Conservation (phyloP, 2,329 filamentous ascomycete genomes). For the Pezicula carpinea region DNA sequence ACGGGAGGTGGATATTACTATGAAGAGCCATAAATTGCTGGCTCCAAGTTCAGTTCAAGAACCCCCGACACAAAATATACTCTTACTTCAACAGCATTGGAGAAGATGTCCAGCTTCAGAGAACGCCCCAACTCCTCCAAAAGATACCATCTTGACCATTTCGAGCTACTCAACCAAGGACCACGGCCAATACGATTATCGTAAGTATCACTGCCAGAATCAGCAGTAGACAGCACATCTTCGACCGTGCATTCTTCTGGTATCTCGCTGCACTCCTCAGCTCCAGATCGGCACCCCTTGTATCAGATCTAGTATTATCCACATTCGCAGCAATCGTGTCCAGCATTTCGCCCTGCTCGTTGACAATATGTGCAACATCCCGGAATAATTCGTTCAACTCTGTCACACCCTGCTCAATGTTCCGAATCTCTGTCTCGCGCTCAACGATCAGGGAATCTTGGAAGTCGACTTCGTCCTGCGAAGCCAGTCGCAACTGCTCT, state of each 20-base stretch:
- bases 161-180: constrained; percentile 54
- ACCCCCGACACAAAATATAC: too few relatives aligned
- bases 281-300: constrained; percentile 79
- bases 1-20: too few relatives aligned
- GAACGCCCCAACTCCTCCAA: background rate
- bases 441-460: constrained; percentile 94
- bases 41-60: too few relatives aligned
- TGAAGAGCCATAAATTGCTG: too few relatives aligned
- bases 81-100: too few relatives aligned
- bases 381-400: constrained; percentile 96
- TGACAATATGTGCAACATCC: constrained; percentile 96
- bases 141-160: background rate
- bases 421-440: constrained; percentile 93
- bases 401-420: constrained; percentile 93
- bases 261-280: constrained; percentile 81
- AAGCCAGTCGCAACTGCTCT: constrained; percentile 74
- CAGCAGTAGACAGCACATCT: constrained; percentile 86
- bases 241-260: constrained; percentile 92
- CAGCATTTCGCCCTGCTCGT: constrained; percentile 85
- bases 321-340: constrained; percentile 88
- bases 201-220: constrained; percentile 85
- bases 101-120: background rate
- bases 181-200: constrained; percentile 82
- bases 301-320: constrained; percentile 75
- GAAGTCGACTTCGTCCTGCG: constrained; percentile 95